Percentiles rank a stretch among this genome's conserved stretches.
Evolutionary conservation across 2,329 filamentous ascomycete species (phyloP).

Genomic region (Clarireedia hainanense): DNA sequence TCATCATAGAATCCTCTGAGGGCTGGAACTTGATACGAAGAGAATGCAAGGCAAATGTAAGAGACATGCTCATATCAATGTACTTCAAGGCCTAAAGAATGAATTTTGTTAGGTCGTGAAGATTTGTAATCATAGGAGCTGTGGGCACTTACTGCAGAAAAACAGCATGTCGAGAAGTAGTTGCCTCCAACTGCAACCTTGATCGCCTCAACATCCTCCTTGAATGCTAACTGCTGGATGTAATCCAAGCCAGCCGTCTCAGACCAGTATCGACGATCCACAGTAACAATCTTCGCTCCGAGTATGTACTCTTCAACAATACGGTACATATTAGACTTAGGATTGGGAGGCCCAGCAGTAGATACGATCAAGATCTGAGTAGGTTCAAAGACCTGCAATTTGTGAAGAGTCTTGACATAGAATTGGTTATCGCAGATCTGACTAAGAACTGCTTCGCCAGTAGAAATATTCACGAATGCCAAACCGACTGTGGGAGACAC

Average conservation of each 20-base stretch:
- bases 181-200: conserved; percentile 75
- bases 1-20: conserved; percentile 90
- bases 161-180: conserved; percentile 76
- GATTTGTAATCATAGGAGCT: background rate
- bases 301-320: conserved; percentile 67
- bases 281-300: conserved; percentile 50
- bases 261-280: conserved; percentile 78
- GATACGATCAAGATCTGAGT: conserved; percentile 72
- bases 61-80: conserved; percentile 60
- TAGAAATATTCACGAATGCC: conserved; percentile 79
- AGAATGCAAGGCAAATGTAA: conserved; percentile 69
- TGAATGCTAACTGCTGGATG: conserved; percentile 71
- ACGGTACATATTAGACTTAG: conserved; percentile 64
- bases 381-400: conserved; percentile 73
- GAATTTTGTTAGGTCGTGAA: conserved; percentile 4
- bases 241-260: conserved; percentile 70
- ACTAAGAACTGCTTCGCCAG: conserved; percentile 75
- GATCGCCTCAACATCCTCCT: conserved; percentile 71
- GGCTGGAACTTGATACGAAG: conserved; percentile 81
- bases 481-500: conserved; percentile 77
- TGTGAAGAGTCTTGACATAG: conserved; percentile 81
- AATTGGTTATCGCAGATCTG: conserved; percentile 92
- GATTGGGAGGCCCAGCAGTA: conserved; percentile 56
- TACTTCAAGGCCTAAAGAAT: conserved; percentile 64
- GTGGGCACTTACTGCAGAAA: conserved; percentile 62